Percentiles rank a stretch among this genome's conserved stretches.
Evolutionary conservation across 2,329 filamentous ascomycete genomes (phyloP).

Genomic region (Bipolaris cookei): DNA sequence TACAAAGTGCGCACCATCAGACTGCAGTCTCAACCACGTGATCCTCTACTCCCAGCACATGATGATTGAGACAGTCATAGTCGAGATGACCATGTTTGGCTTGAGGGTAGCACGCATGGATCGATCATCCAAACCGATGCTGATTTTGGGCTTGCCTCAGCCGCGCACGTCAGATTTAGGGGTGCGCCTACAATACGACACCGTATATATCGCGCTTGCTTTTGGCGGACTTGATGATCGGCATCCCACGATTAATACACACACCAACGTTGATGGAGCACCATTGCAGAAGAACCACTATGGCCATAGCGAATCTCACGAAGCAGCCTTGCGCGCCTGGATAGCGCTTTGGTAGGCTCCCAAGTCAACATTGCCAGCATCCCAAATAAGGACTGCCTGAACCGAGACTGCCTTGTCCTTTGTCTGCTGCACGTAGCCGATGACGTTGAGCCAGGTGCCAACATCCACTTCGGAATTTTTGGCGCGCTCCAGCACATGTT

Average conservation of each 20-base stretch:
- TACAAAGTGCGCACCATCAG: background rate
- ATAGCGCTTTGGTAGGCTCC: conserved; percentile 70
- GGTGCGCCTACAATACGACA: too few species aligned
- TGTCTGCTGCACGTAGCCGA: conserved; percentile 70
- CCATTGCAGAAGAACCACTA: background rate
- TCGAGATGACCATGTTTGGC: background rate
- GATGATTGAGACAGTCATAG: background rate
- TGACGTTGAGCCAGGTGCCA: conserved; percentile 88
- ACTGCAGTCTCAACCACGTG: background rate
- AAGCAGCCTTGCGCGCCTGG: conserved; percentile 18
- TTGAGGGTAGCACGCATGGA: background rate
- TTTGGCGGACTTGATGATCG: background rate
- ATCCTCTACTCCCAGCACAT: background rate
- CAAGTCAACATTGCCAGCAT: conserved; percentile 74
- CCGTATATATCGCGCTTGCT: too few species aligned
- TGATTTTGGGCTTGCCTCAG: background rate
- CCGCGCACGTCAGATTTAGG: background rate
- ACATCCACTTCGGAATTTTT: conserved; percentile 68
- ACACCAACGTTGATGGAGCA: too few species aligned
- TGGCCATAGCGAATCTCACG: background rate
- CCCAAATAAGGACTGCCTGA: conserved; percentile 80
- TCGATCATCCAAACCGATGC: background rate
- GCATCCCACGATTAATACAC: too few species aligned
- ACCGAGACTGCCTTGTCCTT: conserved; percentile 55
- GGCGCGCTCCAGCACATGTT: conserved; percentile 71